Conservation (phyloP, 2,329 filamentous ascomycete genomes). For the Diaporthe eres region DNA sequence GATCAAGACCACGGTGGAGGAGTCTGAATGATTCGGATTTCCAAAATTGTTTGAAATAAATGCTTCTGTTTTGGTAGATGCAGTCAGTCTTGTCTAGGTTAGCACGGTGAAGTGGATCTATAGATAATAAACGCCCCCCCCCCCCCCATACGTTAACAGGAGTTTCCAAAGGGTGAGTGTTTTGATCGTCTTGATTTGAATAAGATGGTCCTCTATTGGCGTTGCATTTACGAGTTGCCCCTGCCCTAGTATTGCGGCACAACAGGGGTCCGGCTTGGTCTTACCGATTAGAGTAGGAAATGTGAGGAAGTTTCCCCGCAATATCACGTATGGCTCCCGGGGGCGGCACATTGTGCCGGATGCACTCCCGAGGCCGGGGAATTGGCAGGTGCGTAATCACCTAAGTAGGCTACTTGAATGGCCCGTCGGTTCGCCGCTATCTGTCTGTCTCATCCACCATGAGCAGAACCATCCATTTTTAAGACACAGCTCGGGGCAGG, state of each 20-base stretch:
- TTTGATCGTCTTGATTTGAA: too few relatives aligned
- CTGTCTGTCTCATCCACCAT: neutral
- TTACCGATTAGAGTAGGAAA: slow-evolving; percentile 8
- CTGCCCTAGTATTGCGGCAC: neutral
- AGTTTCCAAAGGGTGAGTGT: too few relatives aligned
- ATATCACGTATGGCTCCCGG: neutral
- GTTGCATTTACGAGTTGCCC: too few relatives aligned
- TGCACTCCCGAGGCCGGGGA: slow-evolving; percentile 14
- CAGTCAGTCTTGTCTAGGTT: too few relatives aligned
- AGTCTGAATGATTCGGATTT: too few relatives aligned
- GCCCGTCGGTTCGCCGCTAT: neutral
- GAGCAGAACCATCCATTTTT: neutral
- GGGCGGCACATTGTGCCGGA: slow-evolving; percentile 18
- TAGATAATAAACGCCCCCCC: too few relatives aligned
- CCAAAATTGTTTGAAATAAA: too few relatives aligned
- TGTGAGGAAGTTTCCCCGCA: slow-evolving; percentile 28
- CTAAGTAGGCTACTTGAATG: slow-evolving; percentile 10
- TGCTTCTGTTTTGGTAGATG: too few relatives aligned
- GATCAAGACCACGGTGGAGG: too few relatives aligned
- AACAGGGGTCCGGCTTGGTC: neutral
- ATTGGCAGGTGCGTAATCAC: slow-evolving; percentile 11
- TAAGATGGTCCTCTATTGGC: too few relatives aligned
- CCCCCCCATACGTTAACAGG: too few relatives aligned
- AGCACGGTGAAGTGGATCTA: too few relatives aligned
- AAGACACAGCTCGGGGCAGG: neutral